Evolutionary conservation across 768 basidiomycete species (phyloP).

Genomic region (Suillus subaureus): DNA sequence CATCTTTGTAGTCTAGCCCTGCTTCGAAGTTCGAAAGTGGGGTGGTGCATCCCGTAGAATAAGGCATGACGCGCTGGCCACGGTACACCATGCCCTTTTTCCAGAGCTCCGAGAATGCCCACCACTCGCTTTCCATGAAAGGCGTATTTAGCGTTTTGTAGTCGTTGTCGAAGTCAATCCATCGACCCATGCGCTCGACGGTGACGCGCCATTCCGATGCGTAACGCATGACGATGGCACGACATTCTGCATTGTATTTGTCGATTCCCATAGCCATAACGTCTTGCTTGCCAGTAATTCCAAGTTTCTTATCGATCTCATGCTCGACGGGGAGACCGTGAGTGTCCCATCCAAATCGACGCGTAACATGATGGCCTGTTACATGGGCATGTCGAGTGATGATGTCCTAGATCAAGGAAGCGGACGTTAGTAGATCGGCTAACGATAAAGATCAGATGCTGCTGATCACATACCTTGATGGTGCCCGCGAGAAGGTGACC

Average conservation of each 20-base stretch:
- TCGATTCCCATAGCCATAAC: slow-evolving; percentile 96
- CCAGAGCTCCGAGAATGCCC: slow-evolving; percentile 96
- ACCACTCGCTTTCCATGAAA: slow-evolving; percentile 99
- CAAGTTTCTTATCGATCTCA: slow-evolving; percentile 96
- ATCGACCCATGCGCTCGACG: slow-evolving; percentile 97
- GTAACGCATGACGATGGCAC: slow-evolving; percentile 97
- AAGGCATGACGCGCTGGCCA: slow-evolving; percentile 95
- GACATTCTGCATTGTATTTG: slow-evolving; percentile 96
- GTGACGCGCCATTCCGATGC: slow-evolving; percentile 91
- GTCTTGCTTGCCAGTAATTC: slow-evolving; percentile 90
- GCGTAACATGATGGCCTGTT: slow-evolving; percentile 88
- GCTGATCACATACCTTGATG: slow-evolving; percentile 67
- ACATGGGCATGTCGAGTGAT: slow-evolving; percentile 95
- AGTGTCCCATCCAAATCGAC: slow-evolving; percentile 98
- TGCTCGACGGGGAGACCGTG: slow-evolving; percentile 99
- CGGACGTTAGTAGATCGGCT: neutral
- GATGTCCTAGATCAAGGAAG: slow-evolving; percentile 70
- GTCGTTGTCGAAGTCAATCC: slow-evolving; percentile 99
- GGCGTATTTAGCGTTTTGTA: slow-evolving; percentile 94
- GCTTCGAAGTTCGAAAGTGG: slow-evolving; percentile 98
- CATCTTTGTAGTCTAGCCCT: slow-evolving; percentile 87
- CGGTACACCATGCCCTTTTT: slow-evolving; percentile 92
- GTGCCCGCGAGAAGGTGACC: slow-evolving; percentile 93
- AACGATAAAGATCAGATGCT: slow-evolving; percentile 13
- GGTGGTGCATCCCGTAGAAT: slow-evolving; percentile 94